phyloP scores from a whole-genome alignment of 495 filamentous ascomycete species.

The Hypoxylon fragiforme region DNA sequence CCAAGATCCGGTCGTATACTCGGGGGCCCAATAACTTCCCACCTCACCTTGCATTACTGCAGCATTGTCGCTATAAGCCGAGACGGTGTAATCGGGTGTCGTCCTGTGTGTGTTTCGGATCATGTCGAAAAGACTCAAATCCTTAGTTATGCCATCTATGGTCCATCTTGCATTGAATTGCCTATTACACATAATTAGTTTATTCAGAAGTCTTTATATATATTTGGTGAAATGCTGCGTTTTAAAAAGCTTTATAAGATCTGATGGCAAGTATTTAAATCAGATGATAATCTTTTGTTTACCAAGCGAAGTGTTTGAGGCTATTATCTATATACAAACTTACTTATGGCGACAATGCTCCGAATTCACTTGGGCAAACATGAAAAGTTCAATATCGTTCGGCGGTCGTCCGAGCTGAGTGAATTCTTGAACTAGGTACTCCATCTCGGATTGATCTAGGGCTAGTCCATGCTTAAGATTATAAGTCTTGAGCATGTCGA shows the following conservation, averaged over 20 bases:
- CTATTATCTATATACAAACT: too few species aligned
- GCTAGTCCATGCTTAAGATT: conserved; percentile 83
- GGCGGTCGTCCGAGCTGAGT: conserved; percentile 73
- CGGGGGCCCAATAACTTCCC: conserved; percentile 82
- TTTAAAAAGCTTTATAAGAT: too few species aligned
- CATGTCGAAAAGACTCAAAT: conserved; percentile 85
- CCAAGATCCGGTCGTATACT: conserved; percentile 84
- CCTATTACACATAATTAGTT: conserved; percentile 13
- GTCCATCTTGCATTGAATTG: conserved; percentile 97
- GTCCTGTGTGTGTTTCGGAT: conserved; percentile 88
- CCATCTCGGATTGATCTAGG: conserved; percentile 83
- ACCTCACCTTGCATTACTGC: conserved; percentile 81
- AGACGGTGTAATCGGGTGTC: conserved; percentile 78
- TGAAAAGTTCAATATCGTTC: conserved; percentile 93
- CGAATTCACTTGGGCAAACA: conserved; percentile 97
- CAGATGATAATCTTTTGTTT: too few species aligned
- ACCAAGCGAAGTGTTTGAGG: too few species aligned
- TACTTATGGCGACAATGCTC: conserved; percentile 72
- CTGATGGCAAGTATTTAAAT: too few species aligned
- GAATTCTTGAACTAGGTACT: conserved; percentile 89
- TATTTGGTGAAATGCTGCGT: too few species aligned
- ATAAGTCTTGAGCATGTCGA: conserved; percentile 74
- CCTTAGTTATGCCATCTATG: conserved; percentile 85
- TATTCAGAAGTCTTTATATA: background rate
- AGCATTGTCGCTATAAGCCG: conserved; percentile 96